A percentile compares a stretch with the other conserved stretches of the same genome.
Evolutionary conservation across 257 asterid genomes (phyloP).

Genomic region (Salvia splendens): DNA sequence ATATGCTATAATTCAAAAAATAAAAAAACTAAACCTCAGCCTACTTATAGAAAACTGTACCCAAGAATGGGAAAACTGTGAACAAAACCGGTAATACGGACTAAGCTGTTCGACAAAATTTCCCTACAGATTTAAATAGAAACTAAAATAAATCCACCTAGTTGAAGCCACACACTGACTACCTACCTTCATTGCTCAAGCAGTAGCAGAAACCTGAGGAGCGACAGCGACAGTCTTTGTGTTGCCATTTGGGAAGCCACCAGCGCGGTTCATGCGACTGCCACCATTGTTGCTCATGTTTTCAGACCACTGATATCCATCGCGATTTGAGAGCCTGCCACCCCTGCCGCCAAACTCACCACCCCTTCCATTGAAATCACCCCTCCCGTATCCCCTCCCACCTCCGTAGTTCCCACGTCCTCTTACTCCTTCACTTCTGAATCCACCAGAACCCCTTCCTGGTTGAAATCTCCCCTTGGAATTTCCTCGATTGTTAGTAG

Average conservation of each 20-base stretch:
- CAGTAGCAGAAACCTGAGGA: constrained; percentile 62
- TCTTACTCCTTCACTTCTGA: constrained; percentile 71
- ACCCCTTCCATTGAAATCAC: constrained; percentile 59
- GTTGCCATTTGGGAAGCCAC: constrained; percentile 56
- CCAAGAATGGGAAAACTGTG: constrained; percentile 38
- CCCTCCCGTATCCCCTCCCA: constrained; percentile 59
- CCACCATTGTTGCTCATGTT: constrained; percentile 39
- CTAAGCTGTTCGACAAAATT: constrained; percentile 7
- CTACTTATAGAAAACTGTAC: constrained; percentile 35
- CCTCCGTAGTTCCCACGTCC: constrained; percentile 64
- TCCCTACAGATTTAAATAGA: constrained; percentile 3
- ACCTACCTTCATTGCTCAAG: constrained; percentile 41
- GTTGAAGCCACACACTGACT: constrained; percentile 25
- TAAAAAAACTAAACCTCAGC: constrained; percentile 34
- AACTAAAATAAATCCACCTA: constrained; percentile 33
- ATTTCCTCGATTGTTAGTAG: constrained; percentile 78
- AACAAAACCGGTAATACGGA: constrained; percentile 32
- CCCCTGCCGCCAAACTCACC: constrained; percentile 64
- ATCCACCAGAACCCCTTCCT: constrained; percentile 64
- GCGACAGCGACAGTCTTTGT: constrained; percentile 40
- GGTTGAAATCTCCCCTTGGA: constrained; percentile 62
- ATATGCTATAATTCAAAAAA: constrained; percentile 18
- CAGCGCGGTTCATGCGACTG: constrained; percentile 48
- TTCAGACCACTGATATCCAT: constrained; percentile 66
- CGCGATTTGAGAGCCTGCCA: constrained; percentile 57